Percentiles rank a stretch among this genome's conserved stretches.
These are phyloP conservation scores for Sporodiniella umbellata DNA, from an alignment of 371 early-diverging fungal species.

Conservation along the genomic window DNA sequence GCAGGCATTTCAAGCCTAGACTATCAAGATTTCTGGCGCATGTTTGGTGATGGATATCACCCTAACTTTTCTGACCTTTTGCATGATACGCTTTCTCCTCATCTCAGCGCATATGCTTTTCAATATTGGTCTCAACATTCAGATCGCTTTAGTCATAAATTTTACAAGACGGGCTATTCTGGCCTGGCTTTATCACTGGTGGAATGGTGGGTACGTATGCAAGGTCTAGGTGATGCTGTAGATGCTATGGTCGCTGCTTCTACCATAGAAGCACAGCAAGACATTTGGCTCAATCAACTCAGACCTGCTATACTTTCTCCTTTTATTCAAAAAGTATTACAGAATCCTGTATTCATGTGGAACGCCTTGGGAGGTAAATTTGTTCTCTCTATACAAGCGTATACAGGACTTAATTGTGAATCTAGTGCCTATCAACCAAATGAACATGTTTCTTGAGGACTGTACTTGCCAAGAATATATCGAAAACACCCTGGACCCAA, in stretches of 20 bases:
- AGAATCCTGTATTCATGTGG: conserved; percentile 85
- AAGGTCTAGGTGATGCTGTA: conserved; percentile 59
- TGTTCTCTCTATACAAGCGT: background rate
- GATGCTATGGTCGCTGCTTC: conserved; percentile 55
- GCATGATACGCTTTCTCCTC: conserved; percentile 67
- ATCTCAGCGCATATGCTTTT: conserved; percentile 71
- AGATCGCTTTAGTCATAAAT: conserved; percentile 56
- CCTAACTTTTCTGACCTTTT: conserved; percentile 59
- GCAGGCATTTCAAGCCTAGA: conserved; percentile 62
- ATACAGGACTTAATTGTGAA: background rate
- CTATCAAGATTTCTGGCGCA: conserved; percentile 72
- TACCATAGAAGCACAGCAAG: conserved; percentile 59
- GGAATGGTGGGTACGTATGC: conserved; percentile 59
- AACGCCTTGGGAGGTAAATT: conserved; percentile 69
- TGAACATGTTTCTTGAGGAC: conserved; percentile 81
- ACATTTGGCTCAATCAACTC: conserved; percentile 64
- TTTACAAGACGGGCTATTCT: conserved; percentile 84
- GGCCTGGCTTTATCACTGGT: conserved; percentile 74
- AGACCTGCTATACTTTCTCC: conserved; percentile 64
- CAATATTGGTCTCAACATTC: conserved; percentile 77
- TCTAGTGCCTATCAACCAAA: conserved; percentile 85
- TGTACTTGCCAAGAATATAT: conserved; percentile 77
- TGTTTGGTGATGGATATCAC: conserved; percentile 79
- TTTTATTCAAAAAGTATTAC: conserved; percentile 60
- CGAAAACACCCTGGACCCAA: conserved; percentile 82